Evolutionary conservation across 2,329 filamentous ascomycete genomes (phyloP).

Genomic region (Aspergillus pseudoterreus): DNA sequence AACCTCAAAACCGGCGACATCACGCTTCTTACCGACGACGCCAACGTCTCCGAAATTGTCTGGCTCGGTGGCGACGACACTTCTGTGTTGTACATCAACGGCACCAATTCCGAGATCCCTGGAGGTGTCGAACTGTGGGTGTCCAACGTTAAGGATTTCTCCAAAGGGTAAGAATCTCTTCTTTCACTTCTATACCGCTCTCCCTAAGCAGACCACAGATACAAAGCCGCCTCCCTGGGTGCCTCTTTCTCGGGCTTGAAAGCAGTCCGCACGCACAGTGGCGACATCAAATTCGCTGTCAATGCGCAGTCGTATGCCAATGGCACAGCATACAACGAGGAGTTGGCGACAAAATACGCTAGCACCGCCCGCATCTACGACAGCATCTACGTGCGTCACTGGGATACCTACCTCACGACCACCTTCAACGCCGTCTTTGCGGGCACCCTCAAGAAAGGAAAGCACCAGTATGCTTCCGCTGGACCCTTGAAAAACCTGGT

Average conservation of each 20-base stretch:
- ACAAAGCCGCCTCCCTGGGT: slow-evolving; percentile 36
- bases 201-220: slow-evolving; percentile 20
- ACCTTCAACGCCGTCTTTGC: slow-evolving; percentile 73
- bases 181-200: background rate
- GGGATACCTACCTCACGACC: slow-evolving; percentile 71
- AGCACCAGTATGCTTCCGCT: slow-evolving; percentile 42
- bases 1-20: slow-evolving; percentile 66
- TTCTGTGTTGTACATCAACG: slow-evolving; percentile 55
- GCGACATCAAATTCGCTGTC: slow-evolving; percentile 51
- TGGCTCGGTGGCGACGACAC: slow-evolving; percentile 71
- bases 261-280: slow-evolving; percentile 29
- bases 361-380: slow-evolving; percentile 70
- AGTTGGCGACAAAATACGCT: slow-evolving; percentile 55
- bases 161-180: slow-evolving; percentile 24
- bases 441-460: slow-evolving; percentile 52
- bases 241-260: slow-evolving; percentile 40
- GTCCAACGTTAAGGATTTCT: slow-evolving; percentile 30
- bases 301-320: slow-evolving; percentile 63
- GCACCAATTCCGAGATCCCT: slow-evolving; percentile 37
- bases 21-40: slow-evolving; percentile 61
- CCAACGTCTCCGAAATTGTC: slow-evolving; percentile 64
- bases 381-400: slow-evolving; percentile 74
- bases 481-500: slow-evolving; percentile 53
- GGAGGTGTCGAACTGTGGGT: slow-evolving; percentile 40
- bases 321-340: slow-evolving; percentile 66